Conservation (phyloP, 805 yeast genomes). For the Gaillardinia entomophila region DNA sequence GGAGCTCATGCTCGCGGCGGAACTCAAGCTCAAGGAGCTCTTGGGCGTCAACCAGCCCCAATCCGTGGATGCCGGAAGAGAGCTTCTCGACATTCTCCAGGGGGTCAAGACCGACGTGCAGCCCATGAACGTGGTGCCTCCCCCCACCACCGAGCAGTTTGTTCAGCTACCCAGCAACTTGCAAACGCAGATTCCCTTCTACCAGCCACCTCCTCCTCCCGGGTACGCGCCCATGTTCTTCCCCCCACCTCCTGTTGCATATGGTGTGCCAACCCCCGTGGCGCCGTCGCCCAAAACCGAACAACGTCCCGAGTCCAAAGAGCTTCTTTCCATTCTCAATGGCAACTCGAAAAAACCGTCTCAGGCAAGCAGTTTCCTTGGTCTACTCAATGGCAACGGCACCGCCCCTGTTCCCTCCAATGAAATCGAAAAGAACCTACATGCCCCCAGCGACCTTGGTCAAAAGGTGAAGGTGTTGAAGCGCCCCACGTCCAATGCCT, state of each 20-base stretch:
- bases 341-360: slow-evolving; percentile 9
- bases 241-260: slow-evolving; percentile 1
- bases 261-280: slow-evolving; percentile 3
- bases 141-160: slow-evolving; percentile 1
- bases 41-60: slow-evolving; percentile 47
- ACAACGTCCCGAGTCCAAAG: slow-evolving; percentile 33
- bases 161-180: slow-evolving; percentile 26
- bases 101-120: slow-evolving; percentile 14
- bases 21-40: slow-evolving; percentile 55
- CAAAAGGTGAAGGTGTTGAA: slow-evolving; percentile 2
- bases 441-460: slow-evolving; percentile 3
- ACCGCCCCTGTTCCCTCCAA: background rate
- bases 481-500: slow-evolving; percentile 1
- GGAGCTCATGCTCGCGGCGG: slow-evolving; percentile 58
- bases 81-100: slow-evolving; percentile 56
- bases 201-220: slow-evolving; percentile 5
- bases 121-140: slow-evolving; percentile 6
- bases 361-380: background rate
- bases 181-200: slow-evolving; percentile 18
- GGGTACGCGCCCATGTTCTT: slow-evolving; percentile 2
- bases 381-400: too few species aligned
- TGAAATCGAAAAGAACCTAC: slow-evolving; percentile 17
- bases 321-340: slow-evolving; percentile 38
- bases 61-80: slow-evolving; percentile 69
- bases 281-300: slow-evolving; percentile 6